phyloP scores from a whole-genome alignment of 768 basidiomycete species.

The Daedaleopsis sinensis region DNA sequence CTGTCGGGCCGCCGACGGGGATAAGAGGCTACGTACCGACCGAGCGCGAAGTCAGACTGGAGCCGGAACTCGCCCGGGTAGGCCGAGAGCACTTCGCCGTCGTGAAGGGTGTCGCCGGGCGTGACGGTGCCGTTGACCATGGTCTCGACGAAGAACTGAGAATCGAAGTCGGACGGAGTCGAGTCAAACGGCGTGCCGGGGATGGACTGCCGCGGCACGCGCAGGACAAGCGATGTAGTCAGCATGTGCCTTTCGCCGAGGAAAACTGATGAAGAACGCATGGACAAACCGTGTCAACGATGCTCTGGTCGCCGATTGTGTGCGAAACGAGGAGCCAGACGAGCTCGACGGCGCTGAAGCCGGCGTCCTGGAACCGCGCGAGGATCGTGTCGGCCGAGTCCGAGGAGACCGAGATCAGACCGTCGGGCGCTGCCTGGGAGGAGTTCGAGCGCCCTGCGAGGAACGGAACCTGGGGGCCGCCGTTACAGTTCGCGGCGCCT shows the following conservation, averaged over 20 bases:
- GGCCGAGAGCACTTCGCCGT: conserved; percentile 6
- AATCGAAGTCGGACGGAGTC: conserved; percentile 10
- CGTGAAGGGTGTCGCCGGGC: conserved; percentile 1
- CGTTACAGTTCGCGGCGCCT: conserved; percentile 26
- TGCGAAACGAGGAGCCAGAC: conserved; percentile 28
- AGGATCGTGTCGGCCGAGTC: conserved; percentile 26
- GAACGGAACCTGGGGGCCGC: conserved; percentile 24
- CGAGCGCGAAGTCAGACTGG: conserved; percentile 1
- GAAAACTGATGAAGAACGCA: too few relatives aligned
- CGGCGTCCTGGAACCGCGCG: conserved; percentile 19
- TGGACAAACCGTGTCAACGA: conserved; percentile 20
- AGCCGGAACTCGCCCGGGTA: conserved; percentile 12
- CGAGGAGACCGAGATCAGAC: conserved; percentile 27
- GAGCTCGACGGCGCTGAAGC: conserved; percentile 21
- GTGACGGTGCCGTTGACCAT: conserved; percentile 7
- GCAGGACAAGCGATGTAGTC: neutral
- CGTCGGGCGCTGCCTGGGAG: conserved; percentile 22
- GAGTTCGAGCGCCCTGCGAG: conserved; percentile 24
- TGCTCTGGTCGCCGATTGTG: conserved; percentile 20
- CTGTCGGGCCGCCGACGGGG: neutral
- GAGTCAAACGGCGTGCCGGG: conserved; percentile 8
- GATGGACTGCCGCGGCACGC: neutral
- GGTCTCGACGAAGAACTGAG: conserved; percentile 19
- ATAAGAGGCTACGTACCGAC: neutral
- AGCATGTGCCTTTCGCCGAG: neutral